phyloP scores from a whole-genome alignment of 169 alveolate species.

The Neospora caninum region DNA sequence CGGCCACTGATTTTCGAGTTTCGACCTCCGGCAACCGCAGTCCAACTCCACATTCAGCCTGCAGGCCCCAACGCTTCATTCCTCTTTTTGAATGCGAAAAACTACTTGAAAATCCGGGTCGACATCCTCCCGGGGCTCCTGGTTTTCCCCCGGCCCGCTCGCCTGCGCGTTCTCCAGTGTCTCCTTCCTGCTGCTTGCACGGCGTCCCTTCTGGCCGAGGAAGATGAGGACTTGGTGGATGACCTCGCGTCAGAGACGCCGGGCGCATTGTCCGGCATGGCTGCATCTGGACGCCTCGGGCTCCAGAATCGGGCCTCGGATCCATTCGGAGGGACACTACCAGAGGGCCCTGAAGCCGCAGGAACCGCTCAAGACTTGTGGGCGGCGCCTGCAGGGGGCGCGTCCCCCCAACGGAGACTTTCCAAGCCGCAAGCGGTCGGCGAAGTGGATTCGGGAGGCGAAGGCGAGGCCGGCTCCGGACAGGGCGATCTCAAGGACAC shows the following conservation, averaged over 20 bases:
- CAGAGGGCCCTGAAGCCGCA: not conserved
- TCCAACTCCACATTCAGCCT: not conserved
- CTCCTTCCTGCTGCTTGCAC: slow-evolving; percentile 34
- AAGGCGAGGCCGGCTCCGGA: not conserved
- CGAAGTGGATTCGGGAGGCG: not conserved
- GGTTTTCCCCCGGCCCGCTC: slow-evolving; percentile 2
- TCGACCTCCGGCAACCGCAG: slow-evolving; percentile 35
- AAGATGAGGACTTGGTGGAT: slow-evolving; percentile 21
- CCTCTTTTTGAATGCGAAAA: not conserved
- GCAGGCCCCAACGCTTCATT: not conserved
- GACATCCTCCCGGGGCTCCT: slow-evolving; percentile 30
- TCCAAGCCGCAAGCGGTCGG: no score
- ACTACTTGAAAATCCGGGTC: not conserved
- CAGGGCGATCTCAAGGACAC: not conserved
- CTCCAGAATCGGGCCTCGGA: not conserved
- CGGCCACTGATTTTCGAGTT: slow-evolving; percentile 55
- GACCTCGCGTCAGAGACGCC: not conserved
- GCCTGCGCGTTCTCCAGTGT: slow-evolving; percentile 65
- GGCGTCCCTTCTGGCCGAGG: slow-evolving; percentile 20
- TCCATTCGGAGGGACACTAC: not conserved
- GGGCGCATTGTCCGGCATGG: not conserved
- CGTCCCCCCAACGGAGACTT: no score
- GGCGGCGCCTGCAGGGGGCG: not conserved
- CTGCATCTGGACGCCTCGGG: not conserved
- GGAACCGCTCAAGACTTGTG: not conserved